Evolutionary conservation across 306 rosid species (phyloP).

Genomic region (Quercus dentata): DNA sequence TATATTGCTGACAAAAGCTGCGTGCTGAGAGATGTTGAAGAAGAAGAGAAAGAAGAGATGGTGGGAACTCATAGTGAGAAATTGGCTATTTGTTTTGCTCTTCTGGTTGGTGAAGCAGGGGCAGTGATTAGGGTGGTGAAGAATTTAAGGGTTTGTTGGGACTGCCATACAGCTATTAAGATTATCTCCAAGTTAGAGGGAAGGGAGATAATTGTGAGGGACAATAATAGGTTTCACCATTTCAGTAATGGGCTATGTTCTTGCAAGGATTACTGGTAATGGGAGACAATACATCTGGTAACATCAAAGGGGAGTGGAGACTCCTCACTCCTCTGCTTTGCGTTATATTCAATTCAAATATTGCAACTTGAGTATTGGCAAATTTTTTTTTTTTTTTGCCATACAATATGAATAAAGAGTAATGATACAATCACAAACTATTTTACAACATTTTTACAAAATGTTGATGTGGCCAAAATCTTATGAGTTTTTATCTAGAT

Average conservation of each 20-base stretch:
- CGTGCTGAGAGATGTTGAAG: constrained; percentile 50
- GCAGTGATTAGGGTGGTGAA: constrained; percentile 37
- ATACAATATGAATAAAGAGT: too few relatives aligned
- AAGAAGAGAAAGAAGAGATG: constrained; percentile 53
- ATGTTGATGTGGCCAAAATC: too few relatives aligned
- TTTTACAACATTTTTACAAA: too few relatives aligned
- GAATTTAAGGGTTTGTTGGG: constrained; percentile 40
- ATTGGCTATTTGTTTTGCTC: constrained; percentile 47
- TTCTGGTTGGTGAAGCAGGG: constrained; percentile 32
- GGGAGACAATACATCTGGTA: background rate
- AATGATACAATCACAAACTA: too few relatives aligned
- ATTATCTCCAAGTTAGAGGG: constrained; percentile 33
- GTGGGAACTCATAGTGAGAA: constrained; percentile 54
- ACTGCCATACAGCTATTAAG: constrained; percentile 38
- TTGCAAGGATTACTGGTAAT: constrained; percentile 40
- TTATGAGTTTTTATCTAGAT: too few relatives aligned
- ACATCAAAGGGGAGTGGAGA: background rate
- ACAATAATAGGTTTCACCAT: constrained; percentile 37
- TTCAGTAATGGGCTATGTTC: constrained; percentile 36
- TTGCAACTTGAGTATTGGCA: too few relatives aligned
- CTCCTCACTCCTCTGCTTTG: too few relatives aligned
- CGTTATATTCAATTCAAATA: too few relatives aligned
- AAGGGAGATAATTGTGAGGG: constrained; percentile 33
- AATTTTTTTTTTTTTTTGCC: too few relatives aligned
- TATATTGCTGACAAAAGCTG: constrained; percentile 37